A percentile compares a stretch with the other conserved stretches of the same genome.
Conservation (phyloP, 1,284 basidiomycete species). For the Tremellales sp. region DNA sequence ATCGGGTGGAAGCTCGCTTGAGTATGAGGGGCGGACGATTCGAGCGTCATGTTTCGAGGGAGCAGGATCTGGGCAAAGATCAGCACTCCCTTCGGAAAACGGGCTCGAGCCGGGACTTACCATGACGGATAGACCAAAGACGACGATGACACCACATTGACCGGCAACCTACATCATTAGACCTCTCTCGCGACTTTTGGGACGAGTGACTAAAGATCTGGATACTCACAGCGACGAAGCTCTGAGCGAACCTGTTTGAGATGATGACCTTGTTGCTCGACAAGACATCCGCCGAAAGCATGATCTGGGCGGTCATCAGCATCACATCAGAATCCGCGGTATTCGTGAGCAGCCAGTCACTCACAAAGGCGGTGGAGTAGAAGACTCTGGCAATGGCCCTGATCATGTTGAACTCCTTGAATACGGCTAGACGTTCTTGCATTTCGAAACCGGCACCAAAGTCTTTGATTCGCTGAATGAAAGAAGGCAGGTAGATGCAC, state of each 20-base stretch:
- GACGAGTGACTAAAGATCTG: too few relatives aligned
- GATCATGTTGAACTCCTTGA: slow-evolving; percentile 29
- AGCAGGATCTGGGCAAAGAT: slow-evolving; percentile 23
- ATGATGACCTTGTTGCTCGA: slow-evolving; percentile 21
- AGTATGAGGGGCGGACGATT: slow-evolving; percentile 16
- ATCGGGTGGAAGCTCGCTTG: slow-evolving; percentile 15
- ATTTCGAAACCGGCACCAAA: slow-evolving; percentile 35
- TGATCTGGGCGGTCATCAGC: slow-evolving; percentile 9
- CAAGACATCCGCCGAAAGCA: slow-evolving; percentile 24
- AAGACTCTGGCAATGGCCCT: slow-evolving; percentile 23
- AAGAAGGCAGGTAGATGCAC: slow-evolving; percentile 22
- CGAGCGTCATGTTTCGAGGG: slow-evolving; percentile 33
- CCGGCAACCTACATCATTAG: slow-evolving; percentile 8
- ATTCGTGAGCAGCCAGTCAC: neutral
- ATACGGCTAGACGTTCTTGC: slow-evolving; percentile 30
- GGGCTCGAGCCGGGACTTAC: slow-evolving; percentile 11
- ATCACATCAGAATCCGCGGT: neutral
- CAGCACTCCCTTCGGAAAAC: neutral
- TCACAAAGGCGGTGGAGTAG: slow-evolving; percentile 26
- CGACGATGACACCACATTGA: slow-evolving; percentile 23
- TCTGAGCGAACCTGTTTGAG: slow-evolving; percentile 22
- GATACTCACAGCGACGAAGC: slow-evolving; percentile 8
- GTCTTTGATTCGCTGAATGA: slow-evolving; percentile 12
- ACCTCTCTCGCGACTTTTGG: too few relatives aligned
- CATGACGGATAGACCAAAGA: slow-evolving; percentile 24